phyloP scores from a whole-genome alignment of 2,329 filamentous ascomycete genomes.

The Trematosphaeria pertusa region DNA sequence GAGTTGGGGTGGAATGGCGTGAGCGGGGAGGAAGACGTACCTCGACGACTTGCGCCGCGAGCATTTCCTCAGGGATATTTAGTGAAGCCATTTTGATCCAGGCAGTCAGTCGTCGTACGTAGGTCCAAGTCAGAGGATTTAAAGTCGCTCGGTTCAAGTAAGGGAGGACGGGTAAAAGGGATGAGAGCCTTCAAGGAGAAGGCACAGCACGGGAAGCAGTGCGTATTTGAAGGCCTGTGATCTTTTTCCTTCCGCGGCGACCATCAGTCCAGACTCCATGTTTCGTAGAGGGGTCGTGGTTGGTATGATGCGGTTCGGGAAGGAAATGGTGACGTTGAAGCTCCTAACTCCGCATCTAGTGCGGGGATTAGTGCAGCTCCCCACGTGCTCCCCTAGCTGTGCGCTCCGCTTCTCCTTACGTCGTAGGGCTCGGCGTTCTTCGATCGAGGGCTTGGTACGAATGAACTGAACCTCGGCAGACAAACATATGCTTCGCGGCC shows the following conservation, averaged over 20 bases:
- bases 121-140: no score
- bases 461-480: no score
- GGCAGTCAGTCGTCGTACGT: background rate
- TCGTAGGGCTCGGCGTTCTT: no score
- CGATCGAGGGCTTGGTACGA: no score
- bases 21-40: conserved; percentile 27
- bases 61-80: conserved; percentile 54
- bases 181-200: no score
- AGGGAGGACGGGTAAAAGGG: no score
- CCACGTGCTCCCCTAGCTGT: no score
- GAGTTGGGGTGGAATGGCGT: background rate
- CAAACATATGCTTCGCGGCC: no score
- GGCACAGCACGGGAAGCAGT: no score
- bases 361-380: background rate
- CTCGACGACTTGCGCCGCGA: conserved; percentile 57
- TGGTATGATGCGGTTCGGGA: background rate
- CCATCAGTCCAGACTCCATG: background rate
- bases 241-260: background rate
- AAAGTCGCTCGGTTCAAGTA: no score
- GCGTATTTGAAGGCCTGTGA: background rate
- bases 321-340: conserved; percentile 3
- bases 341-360: conserved; percentile 7
- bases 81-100: conserved; percentile 13
- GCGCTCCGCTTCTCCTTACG: conserved; percentile 2
- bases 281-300: background rate